Evolutionary conservation across 805 yeast genomes (phyloP), one percentile per base, ranked within the genome.

Genomic region (Hanseniaspora osmophila): DNA sequence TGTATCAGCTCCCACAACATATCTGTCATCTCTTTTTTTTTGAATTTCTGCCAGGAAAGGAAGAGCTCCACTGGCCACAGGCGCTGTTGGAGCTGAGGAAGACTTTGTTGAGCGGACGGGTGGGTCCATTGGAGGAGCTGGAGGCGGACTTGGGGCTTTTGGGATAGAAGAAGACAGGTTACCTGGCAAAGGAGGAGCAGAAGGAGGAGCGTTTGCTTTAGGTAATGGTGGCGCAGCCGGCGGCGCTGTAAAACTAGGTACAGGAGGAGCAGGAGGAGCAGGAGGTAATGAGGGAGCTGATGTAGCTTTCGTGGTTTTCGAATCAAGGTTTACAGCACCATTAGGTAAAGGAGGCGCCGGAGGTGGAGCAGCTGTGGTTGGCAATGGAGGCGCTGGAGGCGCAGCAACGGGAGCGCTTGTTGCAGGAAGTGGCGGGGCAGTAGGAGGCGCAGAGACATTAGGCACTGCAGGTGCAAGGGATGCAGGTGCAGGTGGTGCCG

Each of bases 1-100:
- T 2, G 54, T 59, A 10, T 58, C 59, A 2, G 61, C 55, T 45
- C 69, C 76, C n/a, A 76, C 65, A 12, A 74, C 78, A 55, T 65
- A 56, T 0, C 69, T 48, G 17, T 77, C 77, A 49, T 71, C 67
- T 57, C 81, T 65, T 55, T 71, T 74, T 37, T 71, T 68, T 49
- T 75, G 74, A 42, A 77, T 77, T 48, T 76, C 74, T 0, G 77
- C 77, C 42, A 77, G 64, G 52, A 77, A 77, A 6, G 84, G 82
- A 19, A 76, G 45, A 6, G 49, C 37, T n/a, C 44, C 42, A 27
- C 55, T 48, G 15, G 56, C 48, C 11, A 56, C 46, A 12, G 59
- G 51, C 27, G 63, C 52, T 19, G 61, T 49, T 29, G 59, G 37
- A 5, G 53, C 33, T 13, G 54, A 35, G 7, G 15, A 42, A 19